phyloP scores from a whole-genome alignment of 345 rosid species.

The Nephelium lappaceum region DNA sequence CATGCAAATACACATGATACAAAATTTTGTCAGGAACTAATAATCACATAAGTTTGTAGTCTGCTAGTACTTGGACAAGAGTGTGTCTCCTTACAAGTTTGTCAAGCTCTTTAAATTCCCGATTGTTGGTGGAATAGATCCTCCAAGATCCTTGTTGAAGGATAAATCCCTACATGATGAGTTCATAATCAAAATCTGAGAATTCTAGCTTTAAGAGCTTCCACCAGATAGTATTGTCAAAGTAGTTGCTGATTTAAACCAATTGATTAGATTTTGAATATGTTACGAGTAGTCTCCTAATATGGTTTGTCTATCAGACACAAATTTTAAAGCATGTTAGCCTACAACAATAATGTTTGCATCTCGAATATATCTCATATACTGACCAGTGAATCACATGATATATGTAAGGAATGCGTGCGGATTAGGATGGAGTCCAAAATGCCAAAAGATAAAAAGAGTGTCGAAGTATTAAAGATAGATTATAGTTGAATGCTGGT shows the following conservation, averaged over 20 bases:
- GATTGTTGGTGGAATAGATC: constrained; percentile 65
- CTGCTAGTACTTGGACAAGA: constrained; percentile 6
- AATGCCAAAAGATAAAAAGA: too few relatives aligned
- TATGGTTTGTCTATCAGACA: background rate
- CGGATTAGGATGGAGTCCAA: too few relatives aligned
- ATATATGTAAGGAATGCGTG: too few relatives aligned
- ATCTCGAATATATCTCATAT: too few relatives aligned
- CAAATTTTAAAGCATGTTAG: background rate
- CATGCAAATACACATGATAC: background rate
- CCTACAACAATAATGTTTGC: too few relatives aligned
- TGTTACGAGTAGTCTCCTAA: background rate
- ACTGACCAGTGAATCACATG: too few relatives aligned
- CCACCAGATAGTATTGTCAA: too few relatives aligned
- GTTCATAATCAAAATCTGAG: constrained; percentile 16
- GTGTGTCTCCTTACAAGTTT: constrained; percentile 59
- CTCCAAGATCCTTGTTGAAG: constrained; percentile 54
- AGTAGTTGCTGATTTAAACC: too few relatives aligned
- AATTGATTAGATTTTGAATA: background rate
- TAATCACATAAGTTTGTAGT: background rate
- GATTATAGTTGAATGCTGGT: too few relatives aligned
- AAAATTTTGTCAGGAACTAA: background rate
- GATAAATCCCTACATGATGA: constrained; percentile 73
- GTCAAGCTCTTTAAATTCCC: constrained; percentile 58
- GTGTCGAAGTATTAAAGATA: too few relatives aligned
- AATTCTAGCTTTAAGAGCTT: background rate